Percentiles rank a stretch among this genome's conserved stretches.
Evolutionary conservation across 2,329 filamentous ascomycete species (phyloP).

Genomic region (Cadophora malorum): DNA sequence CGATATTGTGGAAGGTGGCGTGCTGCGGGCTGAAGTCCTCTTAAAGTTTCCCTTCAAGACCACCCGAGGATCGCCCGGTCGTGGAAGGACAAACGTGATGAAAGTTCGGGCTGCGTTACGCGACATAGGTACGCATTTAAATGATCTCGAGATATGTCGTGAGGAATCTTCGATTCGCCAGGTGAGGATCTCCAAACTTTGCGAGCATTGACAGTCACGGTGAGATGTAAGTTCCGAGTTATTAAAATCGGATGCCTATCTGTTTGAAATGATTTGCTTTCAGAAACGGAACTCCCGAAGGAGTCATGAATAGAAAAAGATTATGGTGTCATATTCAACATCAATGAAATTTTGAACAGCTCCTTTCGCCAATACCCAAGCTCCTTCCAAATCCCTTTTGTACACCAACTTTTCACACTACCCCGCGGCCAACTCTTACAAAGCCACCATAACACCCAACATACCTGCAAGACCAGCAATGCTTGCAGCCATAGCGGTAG

Average conservation of each 20-base stretch:
- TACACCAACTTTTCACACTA: not conserved
- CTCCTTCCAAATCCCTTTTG: not conserved
- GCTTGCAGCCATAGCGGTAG: slow-evolving; percentile 21
- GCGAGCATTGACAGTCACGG: too few relatives aligned
- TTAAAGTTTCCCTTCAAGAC: slow-evolving; percentile 1
- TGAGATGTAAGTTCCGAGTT: not conserved
- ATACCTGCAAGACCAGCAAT: slow-evolving; percentile 24
- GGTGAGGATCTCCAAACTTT: too few relatives aligned
- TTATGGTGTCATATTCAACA: not conserved
- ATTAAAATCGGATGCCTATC: not conserved
- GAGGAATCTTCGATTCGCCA: too few relatives aligned
- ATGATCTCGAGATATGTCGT: too few relatives aligned
- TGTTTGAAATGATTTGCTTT: slow-evolving; percentile 8
- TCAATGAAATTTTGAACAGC: not conserved
- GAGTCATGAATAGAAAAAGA: not conserved
- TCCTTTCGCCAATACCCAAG: not conserved
- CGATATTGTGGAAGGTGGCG: slow-evolving; percentile 2
- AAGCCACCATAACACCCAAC: slow-evolving; percentile 21
- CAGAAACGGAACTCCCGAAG: not conserved
- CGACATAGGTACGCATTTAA: too few relatives aligned
- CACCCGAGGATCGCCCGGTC: not conserved
- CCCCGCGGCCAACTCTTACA: not conserved
- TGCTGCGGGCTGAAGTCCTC: slow-evolving; percentile 6
- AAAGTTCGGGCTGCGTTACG: not conserved
- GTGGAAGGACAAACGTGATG: not conserved